Evolutionary conservation across 768 basidiomycete genomes (phyloP), one percentile per base, ranked within the genome.

Genomic region (Boletus eberwhitei): DNA sequence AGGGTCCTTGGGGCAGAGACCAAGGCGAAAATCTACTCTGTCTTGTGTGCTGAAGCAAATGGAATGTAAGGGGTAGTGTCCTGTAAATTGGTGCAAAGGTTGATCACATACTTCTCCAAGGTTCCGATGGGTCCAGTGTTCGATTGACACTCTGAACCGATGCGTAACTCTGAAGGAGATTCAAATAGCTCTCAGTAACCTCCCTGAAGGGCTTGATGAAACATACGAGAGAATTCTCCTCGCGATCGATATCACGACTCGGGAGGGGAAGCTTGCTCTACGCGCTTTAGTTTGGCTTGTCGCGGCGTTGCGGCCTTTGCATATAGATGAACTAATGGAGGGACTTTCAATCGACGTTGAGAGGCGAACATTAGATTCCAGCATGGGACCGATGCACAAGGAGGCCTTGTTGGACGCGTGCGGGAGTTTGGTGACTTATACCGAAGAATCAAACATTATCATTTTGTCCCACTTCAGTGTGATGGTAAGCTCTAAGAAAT

Each of bases 391-490:
- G 3, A 55, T 56, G 55, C 55, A 56, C 5, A 35, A 5, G 8
- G 52, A 34, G 4, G 52, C 24, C 0, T 37, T 56, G 16, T n/a
- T 56, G 35, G 55, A 56, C 21, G 53, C 55, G 1, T 56, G 55
- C 13, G 45, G 52, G 16, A 55, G 53, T 22, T 14, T 56, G 7
- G 40, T 56, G 14, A 55, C 53, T 2, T 56, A 55, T 14, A 37
- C 8, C 5, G 35, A 48, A 24, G n/a, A 34, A 19, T 48, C 53
- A 11, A 37, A 3, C 0, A 12, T 48, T 2, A 43, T 55, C 3
- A 55, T 55, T 3, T n/a, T 56, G 7, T 41, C 55, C 16, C 55
- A 56, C 8, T 56, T 19, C 4, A 56, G 55, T 6, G 55, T 55
- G 21, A 55, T 47, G 45, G 55, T 46, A 8, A 14, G 38, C 2